Percentiles rank a stretch among this genome's conserved stretches.
Conservation (phyloP, 306 rosid species). For the Citrullus colocynthis region DNA sequence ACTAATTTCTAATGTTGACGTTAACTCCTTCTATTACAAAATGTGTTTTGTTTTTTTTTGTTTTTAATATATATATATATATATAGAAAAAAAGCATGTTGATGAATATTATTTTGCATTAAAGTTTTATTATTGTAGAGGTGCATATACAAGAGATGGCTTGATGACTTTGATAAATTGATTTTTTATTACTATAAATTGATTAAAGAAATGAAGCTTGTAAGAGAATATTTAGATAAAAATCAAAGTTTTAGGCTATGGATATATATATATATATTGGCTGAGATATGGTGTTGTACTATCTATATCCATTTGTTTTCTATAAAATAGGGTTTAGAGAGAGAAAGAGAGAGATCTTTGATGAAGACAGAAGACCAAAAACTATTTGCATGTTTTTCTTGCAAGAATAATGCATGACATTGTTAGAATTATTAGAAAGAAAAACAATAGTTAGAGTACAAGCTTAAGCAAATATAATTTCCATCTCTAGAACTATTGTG, state of each 20-base stretch:
- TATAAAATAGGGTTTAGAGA: background rate
- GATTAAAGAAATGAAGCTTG: background rate
- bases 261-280: background rate
- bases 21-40: background rate
- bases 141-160: background rate
- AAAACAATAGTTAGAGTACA: background rate
- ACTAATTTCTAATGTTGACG: background rate
- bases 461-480: background rate
- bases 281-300: background rate
- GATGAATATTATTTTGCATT: too few relatives aligned
- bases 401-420: background rate
- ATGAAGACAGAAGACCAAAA: background rate
- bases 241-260: background rate
- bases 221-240: background rate
- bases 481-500: background rate
- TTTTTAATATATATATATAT: too few relatives aligned
- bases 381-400: slow-evolving; percentile 2
- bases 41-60: too few relatives aligned
- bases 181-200: background rate
- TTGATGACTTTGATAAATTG: background rate
- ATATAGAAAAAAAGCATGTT: too few relatives aligned
- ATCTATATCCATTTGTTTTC: background rate
- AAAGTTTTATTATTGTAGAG: too few relatives aligned
- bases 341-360: background rate
- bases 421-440: background rate